These are phyloP conservation scores for Glebionis coronaria DNA, from an alignment of 129 eudicot species.

Conservation along the genomic window DNA sequence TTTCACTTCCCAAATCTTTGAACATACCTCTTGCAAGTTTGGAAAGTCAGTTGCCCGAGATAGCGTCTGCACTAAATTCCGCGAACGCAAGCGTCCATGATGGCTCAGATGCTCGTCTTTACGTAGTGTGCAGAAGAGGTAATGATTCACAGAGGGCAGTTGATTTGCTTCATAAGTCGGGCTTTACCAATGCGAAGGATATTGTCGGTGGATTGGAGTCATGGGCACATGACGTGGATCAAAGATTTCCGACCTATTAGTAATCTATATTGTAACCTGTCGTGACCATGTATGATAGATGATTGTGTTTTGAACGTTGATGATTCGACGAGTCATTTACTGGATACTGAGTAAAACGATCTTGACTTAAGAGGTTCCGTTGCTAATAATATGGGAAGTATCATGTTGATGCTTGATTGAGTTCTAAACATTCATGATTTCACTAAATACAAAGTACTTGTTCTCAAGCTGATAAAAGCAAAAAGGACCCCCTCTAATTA, in stretches of 20 bases:
- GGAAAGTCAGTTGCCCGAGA: slow-evolving; percentile 58
- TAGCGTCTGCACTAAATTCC: slow-evolving; percentile 45
- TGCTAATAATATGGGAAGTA: too few relatives aligned
- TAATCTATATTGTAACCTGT: slow-evolving; percentile 1
- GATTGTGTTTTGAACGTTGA: neutral
- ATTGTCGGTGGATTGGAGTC: slow-evolving; percentile 89
- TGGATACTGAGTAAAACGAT: neutral
- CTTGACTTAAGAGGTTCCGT: too few relatives aligned
- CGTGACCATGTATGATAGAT: neutral
- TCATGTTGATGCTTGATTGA: too few relatives aligned
- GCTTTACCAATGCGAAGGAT: slow-evolving; percentile 78
- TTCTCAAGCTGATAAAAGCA: too few relatives aligned
- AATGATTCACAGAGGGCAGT: slow-evolving; percentile 97
- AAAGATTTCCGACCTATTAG: slow-evolving; percentile 77
- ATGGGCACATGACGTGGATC: slow-evolving; percentile 86
- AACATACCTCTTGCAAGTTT: slow-evolving; percentile 71
- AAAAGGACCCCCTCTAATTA: too few relatives aligned
- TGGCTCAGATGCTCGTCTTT: slow-evolving; percentile 42
- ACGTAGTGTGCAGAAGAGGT: slow-evolving; percentile 92
- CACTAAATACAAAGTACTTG: too few relatives aligned
- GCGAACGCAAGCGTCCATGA: slow-evolving; percentile 28
- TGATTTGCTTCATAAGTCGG: slow-evolving; percentile 58
- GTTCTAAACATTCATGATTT: too few relatives aligned
- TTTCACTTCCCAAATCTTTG: slow-evolving; percentile 77
- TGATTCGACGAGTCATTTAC: neutral